Conservation (phyloP, 2,329 filamentous ascomycete species). For the Madurella mycetomatis region DNA sequence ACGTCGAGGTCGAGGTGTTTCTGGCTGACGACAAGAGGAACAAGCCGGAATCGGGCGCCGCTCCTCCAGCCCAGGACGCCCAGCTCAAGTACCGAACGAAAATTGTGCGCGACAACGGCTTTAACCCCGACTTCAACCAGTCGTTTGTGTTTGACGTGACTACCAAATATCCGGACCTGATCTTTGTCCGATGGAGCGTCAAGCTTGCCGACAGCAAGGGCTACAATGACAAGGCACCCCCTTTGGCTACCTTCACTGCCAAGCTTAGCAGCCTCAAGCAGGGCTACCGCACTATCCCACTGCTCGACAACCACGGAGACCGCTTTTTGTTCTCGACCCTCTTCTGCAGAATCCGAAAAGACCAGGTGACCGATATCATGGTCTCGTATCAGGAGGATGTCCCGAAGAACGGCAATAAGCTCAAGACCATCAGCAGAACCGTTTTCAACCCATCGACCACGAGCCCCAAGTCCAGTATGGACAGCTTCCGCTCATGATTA, state of each 20-base stretch:
- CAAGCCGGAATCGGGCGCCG: slow-evolving; percentile 68
- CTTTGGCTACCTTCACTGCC: slow-evolving; percentile 85
- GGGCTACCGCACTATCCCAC: slow-evolving; percentile 86
- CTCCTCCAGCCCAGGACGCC: slow-evolving; percentile 40
- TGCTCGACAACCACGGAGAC: slow-evolving; percentile 84
- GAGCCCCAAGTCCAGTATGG: slow-evolving; percentile 49
- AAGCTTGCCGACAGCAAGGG: slow-evolving; percentile 74
- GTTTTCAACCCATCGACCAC: slow-evolving; percentile 53
- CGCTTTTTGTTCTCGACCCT: slow-evolving; percentile 92
- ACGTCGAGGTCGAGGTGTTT: slow-evolving; percentile 91
- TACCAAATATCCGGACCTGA: slow-evolving; percentile 89
- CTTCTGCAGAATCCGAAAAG: slow-evolving; percentile 79
- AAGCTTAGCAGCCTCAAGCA: slow-evolving; percentile 86
- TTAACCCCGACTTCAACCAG: slow-evolving; percentile 84
- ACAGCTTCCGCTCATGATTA: slow-evolving; percentile 26
- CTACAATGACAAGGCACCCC: slow-evolving; percentile 57
- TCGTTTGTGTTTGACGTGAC: slow-evolving; percentile 75
- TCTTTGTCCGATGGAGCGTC: slow-evolving; percentile 91
- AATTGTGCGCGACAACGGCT: slow-evolving; percentile 82
- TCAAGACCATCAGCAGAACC: slow-evolving; percentile 53
- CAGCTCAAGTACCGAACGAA: slow-evolving; percentile 75
- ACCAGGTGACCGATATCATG: slow-evolving; percentile 53
- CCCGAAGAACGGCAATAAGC: slow-evolving; percentile 45
- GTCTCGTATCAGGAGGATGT: slow-evolving; percentile 43
- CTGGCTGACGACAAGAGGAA: slow-evolving; percentile 91